Conservation (phyloP, 2,329 filamentous ascomycete species). For the Trichophyton benhamiae region DNA sequence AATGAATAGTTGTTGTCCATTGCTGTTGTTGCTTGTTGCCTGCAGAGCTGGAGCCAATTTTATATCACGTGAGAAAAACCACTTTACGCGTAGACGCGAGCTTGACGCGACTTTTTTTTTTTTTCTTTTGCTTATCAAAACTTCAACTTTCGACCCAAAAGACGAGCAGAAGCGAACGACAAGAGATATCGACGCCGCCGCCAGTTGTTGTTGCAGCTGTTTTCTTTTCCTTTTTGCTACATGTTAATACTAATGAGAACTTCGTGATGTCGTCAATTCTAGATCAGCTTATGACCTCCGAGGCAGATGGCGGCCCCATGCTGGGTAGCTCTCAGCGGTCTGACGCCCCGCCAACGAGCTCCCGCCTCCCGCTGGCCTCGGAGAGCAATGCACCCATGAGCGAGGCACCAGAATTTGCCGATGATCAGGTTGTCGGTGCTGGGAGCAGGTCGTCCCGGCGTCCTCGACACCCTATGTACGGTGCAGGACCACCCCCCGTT, state of each 20-base stretch:
- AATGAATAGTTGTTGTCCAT: not conserved
- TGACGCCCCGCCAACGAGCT: constrained; percentile 34
- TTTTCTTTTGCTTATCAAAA: not conserved
- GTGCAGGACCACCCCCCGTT: constrained; percentile 45
- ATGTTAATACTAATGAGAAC: not conserved
- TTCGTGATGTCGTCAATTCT: constrained; percentile 11
- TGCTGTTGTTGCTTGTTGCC: no score
- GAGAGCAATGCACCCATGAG: constrained; percentile 40
- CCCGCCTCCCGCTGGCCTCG: constrained; percentile 41
- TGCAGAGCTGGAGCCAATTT: not conserved
- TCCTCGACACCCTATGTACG: constrained; percentile 37
- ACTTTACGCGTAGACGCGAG: not conserved
- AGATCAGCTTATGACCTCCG: constrained; percentile 11
- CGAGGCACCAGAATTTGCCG: constrained; percentile 47
- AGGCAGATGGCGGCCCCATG: not conserved
- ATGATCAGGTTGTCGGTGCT: constrained; percentile 49
- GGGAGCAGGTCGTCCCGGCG: constrained; percentile 38
- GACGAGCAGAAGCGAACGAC: not conserved
- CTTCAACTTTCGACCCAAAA: not conserved
- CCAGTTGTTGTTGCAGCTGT: no score
- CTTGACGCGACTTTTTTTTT: not conserved
- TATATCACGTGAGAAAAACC: not conserved
- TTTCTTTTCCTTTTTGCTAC: not conserved
- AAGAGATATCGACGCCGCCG: not conserved
- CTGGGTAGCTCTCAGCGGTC: constrained; percentile 4